Base-by-base conservation (phyloP, 2,329 filamentous ascomycete genomes). In the Diaporthe destruens region DNA sequence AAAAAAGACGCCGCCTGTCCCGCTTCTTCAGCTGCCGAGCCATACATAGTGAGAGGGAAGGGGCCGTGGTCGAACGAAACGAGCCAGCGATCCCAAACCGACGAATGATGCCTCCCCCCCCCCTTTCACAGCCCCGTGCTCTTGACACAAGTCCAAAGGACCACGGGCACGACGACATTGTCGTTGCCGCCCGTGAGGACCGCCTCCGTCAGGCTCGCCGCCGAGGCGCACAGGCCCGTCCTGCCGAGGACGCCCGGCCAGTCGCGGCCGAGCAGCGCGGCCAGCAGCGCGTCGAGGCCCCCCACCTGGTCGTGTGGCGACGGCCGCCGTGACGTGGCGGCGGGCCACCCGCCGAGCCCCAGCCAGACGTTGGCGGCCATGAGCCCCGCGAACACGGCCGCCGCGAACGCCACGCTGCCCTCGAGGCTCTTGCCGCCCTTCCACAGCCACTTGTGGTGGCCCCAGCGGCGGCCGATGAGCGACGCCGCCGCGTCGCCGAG, bases 101-200 rank as follows among this genome's bases (percentile, higher is more conserved):
- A n/a, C n/a, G n/a, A n/a, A n/a, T n/a, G n/a, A n/a, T n/a, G n/a
- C n/a, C n/a, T n/a, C n/a, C 32, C 44, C n/a, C 9, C 8, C 4
- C 4, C 7, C 36, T n/a, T 42, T 72, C 51, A 74, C 18, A 74
- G 55, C 14, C 73, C 71, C n/a, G 59, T 72, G 39, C 94, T 94
- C 82, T 96, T 93, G 51, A 98, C 95, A 78, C 97, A 91, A 73
- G 95, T 89, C 96, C 96, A 99, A 74, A 99, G 84, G 66, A 97
- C 91, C 72, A 99, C 90, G 5, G 96, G 96, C 75, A 98, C 96
- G 75, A 98, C 92, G 23, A 99, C 96, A 85, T 99, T 99, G 86
- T 99, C 96, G 82, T 99, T 99, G 39, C 96, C 96, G 2, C 96
- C 96, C 18, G 96, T 98, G 75, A 99, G 84, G 59, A 98, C 96